Evolutionary conservation across 2,329 filamentous ascomycete genomes (phyloP).

Genomic region (Ascochyta koolunga): DNA sequence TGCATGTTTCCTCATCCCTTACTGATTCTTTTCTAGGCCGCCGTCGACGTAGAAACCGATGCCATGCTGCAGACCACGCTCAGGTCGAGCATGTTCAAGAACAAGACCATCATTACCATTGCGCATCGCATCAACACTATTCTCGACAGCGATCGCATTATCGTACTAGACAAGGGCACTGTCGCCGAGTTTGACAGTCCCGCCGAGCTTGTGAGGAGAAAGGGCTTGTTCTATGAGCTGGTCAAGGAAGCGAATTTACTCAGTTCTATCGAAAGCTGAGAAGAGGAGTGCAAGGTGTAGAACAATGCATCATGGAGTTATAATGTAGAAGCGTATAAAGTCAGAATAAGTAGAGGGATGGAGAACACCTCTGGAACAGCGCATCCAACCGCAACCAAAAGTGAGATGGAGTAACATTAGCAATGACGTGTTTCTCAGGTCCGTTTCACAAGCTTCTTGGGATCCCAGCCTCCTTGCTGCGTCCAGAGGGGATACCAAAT

Average conservation of each 20-base stretch:
- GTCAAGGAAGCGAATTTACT: slow-evolving; percentile 88
- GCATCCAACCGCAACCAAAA: too few species aligned
- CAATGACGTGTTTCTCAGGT: slow-evolving; percentile 1
- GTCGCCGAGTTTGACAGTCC: slow-evolving; percentile 95
- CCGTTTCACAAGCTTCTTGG: not conserved
- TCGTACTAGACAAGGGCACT: slow-evolving; percentile 88
- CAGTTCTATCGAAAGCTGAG: slow-evolving; percentile 23
- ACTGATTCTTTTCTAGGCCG: slow-evolving; percentile 54
- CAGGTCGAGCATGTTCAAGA: slow-evolving; percentile 73
- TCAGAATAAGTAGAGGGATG: not conserved
- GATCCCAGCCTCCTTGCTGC: not conserved
- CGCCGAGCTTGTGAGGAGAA: slow-evolving; percentile 72
- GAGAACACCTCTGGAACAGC: not conserved
- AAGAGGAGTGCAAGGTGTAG: not conserved
- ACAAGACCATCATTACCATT: slow-evolving; percentile 97
- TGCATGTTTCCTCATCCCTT: not conserved
- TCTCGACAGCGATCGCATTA: slow-evolving; percentile 83
- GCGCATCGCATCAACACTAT: slow-evolving; percentile 99
- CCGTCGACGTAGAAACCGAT: slow-evolving; percentile 73
- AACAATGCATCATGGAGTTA: not conserved
- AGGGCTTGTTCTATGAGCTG: slow-evolving; percentile 84
- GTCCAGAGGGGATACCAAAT: not conserved
- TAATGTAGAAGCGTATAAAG: too few species aligned
- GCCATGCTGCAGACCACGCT: slow-evolving; percentile 68
- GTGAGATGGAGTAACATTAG: not conserved